These are phyloP conservation scores for Bruguiera hainesii DNA, from an alignment of 441 rosid species.

Conservation along the genomic window DNA sequence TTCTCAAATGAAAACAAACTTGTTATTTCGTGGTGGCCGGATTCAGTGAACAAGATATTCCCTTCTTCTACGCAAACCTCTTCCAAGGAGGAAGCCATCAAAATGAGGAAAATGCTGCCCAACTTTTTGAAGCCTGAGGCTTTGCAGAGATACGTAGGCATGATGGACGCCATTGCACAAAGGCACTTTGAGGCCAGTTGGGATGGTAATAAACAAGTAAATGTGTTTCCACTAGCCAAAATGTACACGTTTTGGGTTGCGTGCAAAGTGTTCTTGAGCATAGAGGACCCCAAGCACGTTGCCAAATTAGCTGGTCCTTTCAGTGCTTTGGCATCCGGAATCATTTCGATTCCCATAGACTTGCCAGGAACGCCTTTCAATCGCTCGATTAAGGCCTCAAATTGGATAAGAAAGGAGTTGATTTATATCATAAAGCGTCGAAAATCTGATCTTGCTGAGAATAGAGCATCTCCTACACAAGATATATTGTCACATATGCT, in stretches of 20 bases:
- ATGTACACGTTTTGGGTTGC: conserved; percentile 46
- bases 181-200: conserved; percentile 33
- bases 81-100: conserved; percentile 23
- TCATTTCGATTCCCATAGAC: conserved; percentile 39
- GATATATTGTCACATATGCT: conserved; percentile 27
- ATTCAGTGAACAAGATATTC: conserved; percentile 40
- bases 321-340: conserved; percentile 34
- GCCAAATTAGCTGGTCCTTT: conserved; percentile 32
- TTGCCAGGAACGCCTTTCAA: conserved; percentile 43
- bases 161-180: conserved; percentile 42
- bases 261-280: conserved; percentile 35
- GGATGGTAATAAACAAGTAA: conserved; percentile 31
- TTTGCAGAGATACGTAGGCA: conserved; percentile 34
- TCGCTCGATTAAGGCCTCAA: conserved; percentile 35
- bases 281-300: conserved; percentile 36
- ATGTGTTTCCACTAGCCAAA: conserved; percentile 39
- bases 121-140: conserved; percentile 44
- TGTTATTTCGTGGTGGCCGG: conserved; percentile 49
- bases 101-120: conserved; percentile 36
- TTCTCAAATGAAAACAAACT: conserved; percentile 56
- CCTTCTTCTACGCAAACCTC: conserved; percentile 28
- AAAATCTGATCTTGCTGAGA: conserved; percentile 30
- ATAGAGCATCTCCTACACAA: conserved; percentile 12
- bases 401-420: conserved; percentile 36
- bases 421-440: conserved; percentile 34